phyloP scores from a whole-genome alignment of 1,284 basidiomycete species.

The Paramarasmius palmivorus region DNA sequence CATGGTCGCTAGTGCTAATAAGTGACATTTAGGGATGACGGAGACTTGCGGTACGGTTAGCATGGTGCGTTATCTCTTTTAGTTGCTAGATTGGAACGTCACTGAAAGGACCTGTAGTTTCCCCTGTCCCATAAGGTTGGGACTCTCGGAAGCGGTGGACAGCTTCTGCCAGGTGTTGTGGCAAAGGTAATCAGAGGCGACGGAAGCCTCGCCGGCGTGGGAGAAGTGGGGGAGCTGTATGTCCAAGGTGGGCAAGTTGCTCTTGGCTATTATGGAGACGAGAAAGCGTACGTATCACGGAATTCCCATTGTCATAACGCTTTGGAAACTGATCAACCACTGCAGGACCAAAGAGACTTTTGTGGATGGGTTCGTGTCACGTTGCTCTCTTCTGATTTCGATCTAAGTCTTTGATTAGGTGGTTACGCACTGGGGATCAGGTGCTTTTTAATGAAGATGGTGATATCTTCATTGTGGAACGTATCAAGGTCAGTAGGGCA shows the following conservation, averaged over 20 bases:
- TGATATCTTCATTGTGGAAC: slow-evolving; percentile 16
- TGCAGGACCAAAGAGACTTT: slow-evolving; percentile 11
- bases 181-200: slow-evolving; percentile 21
- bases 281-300: slow-evolving; percentile 10
- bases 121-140: slow-evolving; percentile 19
- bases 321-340: not conserved
- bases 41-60: slow-evolving; percentile 23
- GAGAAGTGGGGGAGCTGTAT: slow-evolving; percentile 17
- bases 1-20: not conserved
- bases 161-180: slow-evolving; percentile 19
- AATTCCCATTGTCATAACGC: not conserved
- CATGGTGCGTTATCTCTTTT: slow-evolving; percentile 11
- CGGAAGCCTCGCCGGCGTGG: slow-evolving; percentile 17
- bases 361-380: slow-evolving; percentile 10
- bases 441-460: slow-evolving; percentile 12
- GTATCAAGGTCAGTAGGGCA: slow-evolving; percentile 12
- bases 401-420: slow-evolving; percentile 2
- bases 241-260: slow-evolving; percentile 18
- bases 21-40: slow-evolving; percentile 19
- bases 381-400: not conserved
- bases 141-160: slow-evolving; percentile 22
- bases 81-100: not conserved
- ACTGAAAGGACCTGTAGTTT: slow-evolving; percentile 8
- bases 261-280: slow-evolving; percentile 16
- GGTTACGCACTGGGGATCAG: slow-evolving; percentile 14